Base-by-base conservation (phyloP, 106 monocot genomes). In the Narthecium ossifragum region DNA sequence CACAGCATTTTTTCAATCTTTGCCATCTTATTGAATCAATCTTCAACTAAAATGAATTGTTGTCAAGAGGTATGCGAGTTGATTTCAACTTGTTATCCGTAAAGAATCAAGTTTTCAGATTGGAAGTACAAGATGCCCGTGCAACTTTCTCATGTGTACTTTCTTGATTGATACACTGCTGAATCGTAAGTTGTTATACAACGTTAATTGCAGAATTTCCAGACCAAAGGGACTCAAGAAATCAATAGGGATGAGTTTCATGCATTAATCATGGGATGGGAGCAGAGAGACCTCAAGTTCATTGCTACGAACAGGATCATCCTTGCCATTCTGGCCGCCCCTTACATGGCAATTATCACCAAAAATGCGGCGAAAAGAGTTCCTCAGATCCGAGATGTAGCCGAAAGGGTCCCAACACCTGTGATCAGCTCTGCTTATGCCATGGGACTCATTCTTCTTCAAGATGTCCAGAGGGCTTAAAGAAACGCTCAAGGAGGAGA, bases 341-440 rank as follows among this genome's bases (percentile, higher is more conserved):
- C 82, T 31, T 31, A 59, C 8, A 36, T 82, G 38, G 73, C 73
- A 5, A 31, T 70, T 10, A 46, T 49, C 21, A 73, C 82, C 24
- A 77, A 77, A 53, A 70, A 48, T 29, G 73, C 46, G 15, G 77
- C 28, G 18, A 77, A 37, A 57, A 34, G 48, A 4, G 37, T 65
- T 34, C 64, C 73, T 6, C 29, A 46, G n/a, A 46, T 82, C 21
- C 24, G 37, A n/a, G 10, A 47, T 28, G 62, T 55, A 6, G 69
- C 65, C 17, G 73, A 82, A 47, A 77, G 73, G 68, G 65, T 82
- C 17, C 82, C 77, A 31, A 70, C 77, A 34, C 72, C 82, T 22
- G 34, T 82, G 10, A 30, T 82, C 13, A 31, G 53, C 50, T 61
- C 77, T 33, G 56, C 61, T 31, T 82, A 67, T 54, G 64, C 77